Conservation (phyloP, 1,284 basidiomycete genomes). For the Apiotrichum montevideense region DNA sequence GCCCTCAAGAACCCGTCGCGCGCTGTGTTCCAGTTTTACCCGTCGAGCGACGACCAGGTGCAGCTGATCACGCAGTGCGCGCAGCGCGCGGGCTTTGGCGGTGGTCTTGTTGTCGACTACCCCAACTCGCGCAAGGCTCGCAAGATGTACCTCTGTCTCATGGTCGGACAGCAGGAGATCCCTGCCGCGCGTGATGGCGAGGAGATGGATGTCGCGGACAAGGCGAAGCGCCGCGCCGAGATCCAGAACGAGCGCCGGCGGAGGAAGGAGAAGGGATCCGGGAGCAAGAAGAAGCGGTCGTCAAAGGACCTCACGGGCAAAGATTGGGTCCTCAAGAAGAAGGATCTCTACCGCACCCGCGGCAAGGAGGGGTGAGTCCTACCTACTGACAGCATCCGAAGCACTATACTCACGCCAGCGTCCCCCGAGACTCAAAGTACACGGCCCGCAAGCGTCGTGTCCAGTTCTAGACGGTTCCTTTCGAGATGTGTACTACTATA, state of each 20-base stretch:
- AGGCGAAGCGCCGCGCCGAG: slow-evolving; percentile 54
- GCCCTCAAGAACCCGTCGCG: slow-evolving; percentile 84
- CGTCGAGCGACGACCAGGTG: slow-evolving; percentile 89
- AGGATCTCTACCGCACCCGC: slow-evolving; percentile 53
- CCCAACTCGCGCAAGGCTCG: slow-evolving; percentile 90
- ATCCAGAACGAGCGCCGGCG: slow-evolving; percentile 41
- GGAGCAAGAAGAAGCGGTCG: slow-evolving; percentile 27
- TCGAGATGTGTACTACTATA: slow-evolving; percentile 4
- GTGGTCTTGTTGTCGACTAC: slow-evolving; percentile 94
- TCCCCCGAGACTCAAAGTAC: slow-evolving; percentile 48
- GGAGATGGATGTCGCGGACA: slow-evolving; percentile 56
- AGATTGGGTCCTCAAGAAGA: slow-evolving; percentile 55
- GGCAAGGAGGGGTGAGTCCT: slow-evolving; percentile 51
- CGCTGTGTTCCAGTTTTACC: slow-evolving; percentile 94
- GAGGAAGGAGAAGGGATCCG: slow-evolving; percentile 23
- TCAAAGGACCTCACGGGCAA: slow-evolving; percentile 45
- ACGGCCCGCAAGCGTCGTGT: slow-evolving; percentile 47
- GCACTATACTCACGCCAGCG: slow-evolving; percentile 22
- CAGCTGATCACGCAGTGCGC: slow-evolving; percentile 90
- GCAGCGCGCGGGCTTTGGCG: slow-evolving; percentile 91
- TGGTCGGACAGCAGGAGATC: slow-evolving; percentile 64
- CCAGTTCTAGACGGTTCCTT: slow-evolving; percentile 30
- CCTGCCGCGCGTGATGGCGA: slow-evolving; percentile 69
- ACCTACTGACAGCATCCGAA: background rate
- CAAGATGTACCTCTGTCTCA: slow-evolving; percentile 85